Conservation (phyloP, 805 yeast genomes). For the Schwanniomyces occidentalis region DNA sequence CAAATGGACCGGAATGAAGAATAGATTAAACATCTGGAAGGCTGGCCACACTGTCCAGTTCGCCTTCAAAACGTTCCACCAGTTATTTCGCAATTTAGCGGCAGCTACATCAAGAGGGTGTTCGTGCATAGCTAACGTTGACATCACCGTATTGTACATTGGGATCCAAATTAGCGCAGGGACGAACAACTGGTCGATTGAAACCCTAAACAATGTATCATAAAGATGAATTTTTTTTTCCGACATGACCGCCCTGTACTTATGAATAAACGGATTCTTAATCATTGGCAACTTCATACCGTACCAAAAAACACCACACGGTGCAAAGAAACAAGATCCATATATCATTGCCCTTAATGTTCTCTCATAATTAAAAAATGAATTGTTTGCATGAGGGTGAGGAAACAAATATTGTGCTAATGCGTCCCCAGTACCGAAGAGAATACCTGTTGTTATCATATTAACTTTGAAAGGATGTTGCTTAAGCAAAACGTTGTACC, state of each 20-base stretch:
- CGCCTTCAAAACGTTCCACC: conserved; percentile 42
- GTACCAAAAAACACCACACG: conserved; percentile 41
- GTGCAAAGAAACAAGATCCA: conserved; percentile 41
- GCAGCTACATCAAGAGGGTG: conserved; percentile 32
- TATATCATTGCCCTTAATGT: conserved; percentile 38
- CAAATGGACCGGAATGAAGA: conserved; percentile 39
- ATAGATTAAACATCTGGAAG: conserved; percentile 38
- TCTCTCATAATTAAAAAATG: conserved; percentile 27
- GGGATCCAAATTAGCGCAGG: conserved; percentile 45
- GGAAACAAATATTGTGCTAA: conserved; percentile 44
- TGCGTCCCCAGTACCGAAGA: conserved; percentile 44
- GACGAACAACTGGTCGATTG: conserved; percentile 36
- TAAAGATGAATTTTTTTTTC: conserved; percentile 12
- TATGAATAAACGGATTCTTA: conserved; percentile 33
- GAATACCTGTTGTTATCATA: conserved; percentile 51
- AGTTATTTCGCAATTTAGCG: conserved; percentile 35
- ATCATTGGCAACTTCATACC: conserved; percentile 35
- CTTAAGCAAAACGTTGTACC: conserved; percentile 30
- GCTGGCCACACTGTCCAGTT: conserved; percentile 46
- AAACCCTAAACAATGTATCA: conserved; percentile 26
- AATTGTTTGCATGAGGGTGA: conserved; percentile 19
- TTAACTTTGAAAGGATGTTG: conserved; percentile 54
- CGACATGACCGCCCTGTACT: conserved; percentile 12
- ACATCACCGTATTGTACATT: conserved; percentile 41
- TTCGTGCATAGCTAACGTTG: conserved; percentile 34